Evolutionary conservation across 345 rosid species (phyloP).

Genomic region (Melaleuca alternifolia): DNA sequence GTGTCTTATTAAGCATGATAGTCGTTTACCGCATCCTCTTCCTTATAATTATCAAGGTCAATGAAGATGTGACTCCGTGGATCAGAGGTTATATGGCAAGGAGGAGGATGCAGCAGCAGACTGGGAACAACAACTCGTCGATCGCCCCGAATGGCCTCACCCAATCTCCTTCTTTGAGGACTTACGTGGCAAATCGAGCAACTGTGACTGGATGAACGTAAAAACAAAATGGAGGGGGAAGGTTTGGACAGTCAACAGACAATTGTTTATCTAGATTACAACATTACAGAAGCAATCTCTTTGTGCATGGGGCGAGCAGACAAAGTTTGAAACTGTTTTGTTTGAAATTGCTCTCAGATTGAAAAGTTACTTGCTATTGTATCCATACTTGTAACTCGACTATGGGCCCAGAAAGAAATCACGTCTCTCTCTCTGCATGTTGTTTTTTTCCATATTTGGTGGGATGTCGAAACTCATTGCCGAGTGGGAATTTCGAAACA

Average conservation of each 20-base stretch:
- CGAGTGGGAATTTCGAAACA: neutral
- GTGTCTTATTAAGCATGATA: constrained; percentile 84
- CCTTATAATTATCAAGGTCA: constrained; percentile 83
- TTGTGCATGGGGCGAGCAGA: neutral
- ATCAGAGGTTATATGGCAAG: constrained; percentile 69
- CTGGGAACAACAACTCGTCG: constrained; percentile 60
- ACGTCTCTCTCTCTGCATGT: neutral
- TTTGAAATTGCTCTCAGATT: neutral
- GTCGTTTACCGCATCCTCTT: constrained; percentile 66
- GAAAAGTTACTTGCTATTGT: neutral
- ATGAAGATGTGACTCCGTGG: constrained; percentile 96
- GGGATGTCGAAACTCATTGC: neutral
- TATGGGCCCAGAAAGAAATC: neutral
- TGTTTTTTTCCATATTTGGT: neutral
- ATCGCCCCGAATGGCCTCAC: constrained; percentile 79
- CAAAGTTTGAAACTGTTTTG: neutral
- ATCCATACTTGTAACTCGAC: neutral
- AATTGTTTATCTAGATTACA: neutral
- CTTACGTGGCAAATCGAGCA: constrained; percentile 18
- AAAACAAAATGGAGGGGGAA: neutral
- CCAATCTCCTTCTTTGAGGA: constrained; percentile 75
- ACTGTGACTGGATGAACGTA: neutral
- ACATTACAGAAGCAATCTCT: neutral
- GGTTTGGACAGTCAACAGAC: neutral
- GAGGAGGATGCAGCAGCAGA: constrained; percentile 74